These are phyloP conservation scores for Clonostachys solani DNA, from an alignment of 2,329 filamentous ascomycete species.

Conservation along the genomic window DNA sequence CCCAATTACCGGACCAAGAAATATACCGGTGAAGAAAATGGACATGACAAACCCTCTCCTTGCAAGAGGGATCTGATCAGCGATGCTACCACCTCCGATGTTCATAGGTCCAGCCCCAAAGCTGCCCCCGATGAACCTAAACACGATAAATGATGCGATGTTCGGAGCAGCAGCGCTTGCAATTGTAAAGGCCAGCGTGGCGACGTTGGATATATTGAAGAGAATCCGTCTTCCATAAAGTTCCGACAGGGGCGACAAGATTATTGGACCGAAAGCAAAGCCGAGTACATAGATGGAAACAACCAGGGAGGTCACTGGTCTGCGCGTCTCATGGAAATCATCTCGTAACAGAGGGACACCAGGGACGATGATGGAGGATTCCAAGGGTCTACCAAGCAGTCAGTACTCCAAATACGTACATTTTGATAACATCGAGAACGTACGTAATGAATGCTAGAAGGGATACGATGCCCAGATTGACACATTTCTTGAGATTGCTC, in stretches of 20 bases:
- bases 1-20: slow-evolving; percentile 50
- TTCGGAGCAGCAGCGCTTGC: slow-evolving; percentile 48
- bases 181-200: slow-evolving; percentile 48
- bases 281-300: slow-evolving; percentile 44
- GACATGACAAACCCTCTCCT: slow-evolving; percentile 61
- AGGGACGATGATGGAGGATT: neutral
- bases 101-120: slow-evolving; percentile 61
- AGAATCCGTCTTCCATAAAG: slow-evolving; percentile 48
- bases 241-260: slow-evolving; percentile 61
- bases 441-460: neutral
- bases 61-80: slow-evolving; percentile 56
- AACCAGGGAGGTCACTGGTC: slow-evolving; percentile 31
- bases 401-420: neutral
- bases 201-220: slow-evolving; percentile 31
- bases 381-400: neutral
- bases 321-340: neutral
- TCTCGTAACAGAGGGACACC: neutral
- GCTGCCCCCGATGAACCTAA: slow-evolving; percentile 56
- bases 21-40: slow-evolving; percentile 57
- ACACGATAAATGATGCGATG: slow-evolving; percentile 57
- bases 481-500: neutral
- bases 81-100: slow-evolving; percentile 61
- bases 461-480: neutral
- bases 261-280: slow-evolving; percentile 53
- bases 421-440: neutral